These are phyloP conservation scores for Typha latifolia DNA, from an alignment of 176 grass and related monocot genomes.

Conservation along the genomic window DNA sequence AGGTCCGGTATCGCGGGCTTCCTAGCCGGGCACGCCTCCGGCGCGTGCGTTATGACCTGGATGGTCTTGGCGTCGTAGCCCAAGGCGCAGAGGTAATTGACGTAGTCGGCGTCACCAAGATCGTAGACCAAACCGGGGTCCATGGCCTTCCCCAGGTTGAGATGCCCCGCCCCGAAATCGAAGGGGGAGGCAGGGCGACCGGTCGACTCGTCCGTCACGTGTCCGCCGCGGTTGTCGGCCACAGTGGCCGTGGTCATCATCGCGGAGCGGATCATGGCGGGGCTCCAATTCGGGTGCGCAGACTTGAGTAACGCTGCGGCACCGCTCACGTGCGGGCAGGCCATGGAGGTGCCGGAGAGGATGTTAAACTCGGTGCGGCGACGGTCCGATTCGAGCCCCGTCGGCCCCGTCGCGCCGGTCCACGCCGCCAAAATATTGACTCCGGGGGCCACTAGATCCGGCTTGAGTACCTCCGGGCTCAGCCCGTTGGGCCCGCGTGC, in stretches of 20 bases:
- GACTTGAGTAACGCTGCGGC: conserved; percentile 84
- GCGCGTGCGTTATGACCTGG: conserved; percentile 80
- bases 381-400: conserved; percentile 42
- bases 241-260: conserved; percentile 76
- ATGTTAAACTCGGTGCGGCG: conserved; percentile 93
- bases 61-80: conserved; percentile 71
- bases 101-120: conserved; percentile 51
- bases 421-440: conserved; percentile 96
- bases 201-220: conserved; percentile 51
- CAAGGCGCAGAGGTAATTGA: conserved; percentile 82
- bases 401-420: conserved; percentile 68
- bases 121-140: conserved; percentile 91
- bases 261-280: conserved; percentile 72
- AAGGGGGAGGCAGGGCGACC: conserved; percentile 55
- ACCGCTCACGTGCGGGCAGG: conserved; percentile 86
- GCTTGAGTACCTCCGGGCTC: conserved; percentile 79
- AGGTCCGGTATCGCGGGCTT: conserved; percentile 49
- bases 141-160: conserved; percentile 51
- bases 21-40: conserved; percentile 40
- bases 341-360: conserved; percentile 93
- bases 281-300: conserved; percentile 68
- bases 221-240: conserved; percentile 41
- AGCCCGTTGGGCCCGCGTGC: conserved; percentile 81
- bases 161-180: conserved; percentile 69
- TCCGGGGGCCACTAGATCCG: conserved; percentile 76